phyloP scores from a whole-genome alignment of 2,329 filamentous ascomycete species.

The Epichloe amarillans region DNA sequence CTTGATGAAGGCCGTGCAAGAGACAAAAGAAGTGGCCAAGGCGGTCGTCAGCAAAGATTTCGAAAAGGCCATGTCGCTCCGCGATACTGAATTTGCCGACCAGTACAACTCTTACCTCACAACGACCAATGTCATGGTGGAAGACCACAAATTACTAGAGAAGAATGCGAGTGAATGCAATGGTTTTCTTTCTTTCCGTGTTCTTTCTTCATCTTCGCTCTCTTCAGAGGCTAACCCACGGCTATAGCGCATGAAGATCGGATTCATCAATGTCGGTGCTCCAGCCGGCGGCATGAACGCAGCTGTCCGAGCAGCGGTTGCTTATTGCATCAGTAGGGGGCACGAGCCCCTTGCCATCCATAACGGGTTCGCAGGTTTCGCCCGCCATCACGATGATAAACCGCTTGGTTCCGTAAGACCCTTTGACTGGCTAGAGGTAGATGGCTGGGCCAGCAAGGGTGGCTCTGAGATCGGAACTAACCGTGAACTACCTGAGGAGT shows the following conservation, averaged over 20 bases:
- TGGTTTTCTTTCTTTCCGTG: neutral
- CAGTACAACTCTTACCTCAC: conserved; percentile 85
- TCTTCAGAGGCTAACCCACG: conserved; percentile 15
- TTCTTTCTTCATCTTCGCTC: neutral
- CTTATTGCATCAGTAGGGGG: conserved; percentile 83
- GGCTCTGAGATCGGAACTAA: conserved; percentile 98
- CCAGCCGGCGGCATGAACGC: conserved; percentile 98
- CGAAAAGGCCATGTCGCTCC: conserved; percentile 67
- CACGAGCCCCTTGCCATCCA: conserved; percentile 87
- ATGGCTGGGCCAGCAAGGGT: conserved; percentile 89
- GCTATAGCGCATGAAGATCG: conserved; percentile 69
- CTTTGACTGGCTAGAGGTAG: conserved; percentile 86
- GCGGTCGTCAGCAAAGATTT: conserved; percentile 81
- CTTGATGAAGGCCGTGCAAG: conserved; percentile 73
- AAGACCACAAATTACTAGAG: conserved; percentile 50
- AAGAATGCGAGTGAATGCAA: conserved; percentile 45
- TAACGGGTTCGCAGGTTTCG: conserved; percentile 91
- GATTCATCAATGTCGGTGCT: conserved; percentile 92
- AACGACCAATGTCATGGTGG: conserved; percentile 71
- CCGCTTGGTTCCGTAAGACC: conserved; percentile 72
- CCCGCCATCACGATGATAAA: conserved; percentile 75
- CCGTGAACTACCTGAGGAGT: conserved; percentile 76
- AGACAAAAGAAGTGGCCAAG: conserved; percentile 72
- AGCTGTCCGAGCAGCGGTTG: conserved; percentile 81
- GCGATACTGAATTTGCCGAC: conserved; percentile 87